Conservation (phyloP, 805 yeast genomes). For the Saccharomycopsis capsularis region DNA sequence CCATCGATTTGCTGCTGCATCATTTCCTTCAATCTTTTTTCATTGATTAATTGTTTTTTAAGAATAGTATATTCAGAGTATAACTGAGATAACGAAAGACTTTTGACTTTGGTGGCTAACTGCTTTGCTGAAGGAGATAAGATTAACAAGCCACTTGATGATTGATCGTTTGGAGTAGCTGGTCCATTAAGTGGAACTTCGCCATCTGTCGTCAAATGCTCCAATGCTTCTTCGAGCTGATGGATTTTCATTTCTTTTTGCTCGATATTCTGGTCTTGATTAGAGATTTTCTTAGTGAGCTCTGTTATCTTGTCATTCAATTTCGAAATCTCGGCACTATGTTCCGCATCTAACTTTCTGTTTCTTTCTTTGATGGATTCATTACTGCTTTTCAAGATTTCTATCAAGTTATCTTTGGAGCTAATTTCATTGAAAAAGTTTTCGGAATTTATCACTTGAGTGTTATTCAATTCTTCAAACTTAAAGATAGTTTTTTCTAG, state of each 20-base stretch:
- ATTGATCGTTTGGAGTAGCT: conserved; percentile 41
- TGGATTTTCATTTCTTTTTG: conserved; percentile 33
- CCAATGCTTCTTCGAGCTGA: conserved; percentile 39
- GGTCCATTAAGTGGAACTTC: conserved; percentile 21
- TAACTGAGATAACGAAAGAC: conserved; percentile 59
- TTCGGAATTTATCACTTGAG: conserved; percentile 37
- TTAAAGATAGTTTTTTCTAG: conserved; percentile 39
- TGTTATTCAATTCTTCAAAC: conserved; percentile 42
- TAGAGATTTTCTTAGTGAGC: conserved; percentile 1
- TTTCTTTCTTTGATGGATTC: conserved; percentile 48
- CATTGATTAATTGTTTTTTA: conserved; percentile 60
- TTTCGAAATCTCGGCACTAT: conserved; percentile 20
- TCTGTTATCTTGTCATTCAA: background rate
- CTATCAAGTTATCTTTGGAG: conserved; percentile 53
- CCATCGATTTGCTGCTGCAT: conserved; percentile 64
- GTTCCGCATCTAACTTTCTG: conserved; percentile 42
- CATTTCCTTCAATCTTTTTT: conserved; percentile 61
- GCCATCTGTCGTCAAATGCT: conserved; percentile 32
- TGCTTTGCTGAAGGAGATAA: conserved; percentile 31
- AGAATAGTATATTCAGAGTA: conserved; percentile 58
- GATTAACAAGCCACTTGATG: conserved; percentile 29
- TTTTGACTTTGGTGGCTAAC: conserved; percentile 38
- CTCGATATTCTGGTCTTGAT: conserved; percentile 21
- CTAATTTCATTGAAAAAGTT: conserved; percentile 51
- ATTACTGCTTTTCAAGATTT: conserved; percentile 47